Conservation (phyloP, 2,329 filamentous ascomycete species). For the Fusarium sp. region DNA sequence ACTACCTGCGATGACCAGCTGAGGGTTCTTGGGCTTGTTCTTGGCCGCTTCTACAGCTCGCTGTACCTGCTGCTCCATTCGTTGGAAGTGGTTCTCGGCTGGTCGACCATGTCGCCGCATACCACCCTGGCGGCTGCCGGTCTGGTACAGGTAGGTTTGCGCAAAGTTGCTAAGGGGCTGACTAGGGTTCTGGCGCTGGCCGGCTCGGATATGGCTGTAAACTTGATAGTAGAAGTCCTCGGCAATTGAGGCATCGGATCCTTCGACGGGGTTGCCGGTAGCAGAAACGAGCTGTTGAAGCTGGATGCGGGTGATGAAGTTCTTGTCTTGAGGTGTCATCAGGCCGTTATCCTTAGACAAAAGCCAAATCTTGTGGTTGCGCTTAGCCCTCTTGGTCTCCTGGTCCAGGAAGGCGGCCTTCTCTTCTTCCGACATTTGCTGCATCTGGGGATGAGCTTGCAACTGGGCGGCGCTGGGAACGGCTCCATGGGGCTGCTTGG, state of each 20-base stretch:
- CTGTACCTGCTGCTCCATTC: slow-evolving; percentile 99
- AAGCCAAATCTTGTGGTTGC: slow-evolving; percentile 97
- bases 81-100: slow-evolving; percentile 96
- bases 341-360: slow-evolving; percentile 94
- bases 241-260: slow-evolving; percentile 81
- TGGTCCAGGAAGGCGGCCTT: slow-evolving; percentile 86
- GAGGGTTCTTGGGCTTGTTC: slow-evolving; percentile 96
- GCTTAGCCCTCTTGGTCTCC: slow-evolving; percentile 93
- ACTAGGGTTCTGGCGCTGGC: slow-evolving; percentile 88
- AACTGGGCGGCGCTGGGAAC: slow-evolving; percentile 50
- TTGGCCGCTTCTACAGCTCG: slow-evolving; percentile 97
- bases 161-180: slow-evolving; percentile 96
- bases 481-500: slow-evolving; percentile 65
- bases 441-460: slow-evolving; percentile 59
- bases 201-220: slow-evolving; percentile 91
- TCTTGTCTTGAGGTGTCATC: slow-evolving; percentile 99
- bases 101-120: slow-evolving; percentile 81
- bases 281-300: slow-evolving; percentile 95
- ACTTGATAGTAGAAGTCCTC: slow-evolving; percentile 99
- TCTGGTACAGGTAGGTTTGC: slow-evolving; percentile 97
- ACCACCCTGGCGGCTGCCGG: slow-evolving; percentile 82
- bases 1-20: slow-evolving; percentile 95
- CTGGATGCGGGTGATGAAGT: slow-evolving; percentile 98
- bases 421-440: slow-evolving; percentile 84
- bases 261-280: slow-evolving; percentile 87